phyloP scores from a whole-genome alignment of 164 flowering plant species.

The Tetrastigma voinierianum region DNA sequence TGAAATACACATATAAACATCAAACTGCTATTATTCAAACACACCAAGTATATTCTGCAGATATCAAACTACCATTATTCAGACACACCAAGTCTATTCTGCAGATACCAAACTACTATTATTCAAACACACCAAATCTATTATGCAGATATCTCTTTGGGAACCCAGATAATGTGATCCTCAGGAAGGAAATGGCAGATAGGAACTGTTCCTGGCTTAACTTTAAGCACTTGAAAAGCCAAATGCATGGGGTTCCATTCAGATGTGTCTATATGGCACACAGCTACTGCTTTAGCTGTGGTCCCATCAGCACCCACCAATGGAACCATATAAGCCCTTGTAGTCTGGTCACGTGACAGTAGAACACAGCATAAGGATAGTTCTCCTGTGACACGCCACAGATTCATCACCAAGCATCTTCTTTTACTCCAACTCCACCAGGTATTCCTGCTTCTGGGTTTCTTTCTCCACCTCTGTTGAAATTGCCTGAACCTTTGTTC shows the following conservation, averaged over 20 bases:
- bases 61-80: no score
- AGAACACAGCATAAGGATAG: conserved; percentile 43
- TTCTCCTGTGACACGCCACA: conserved; percentile 46
- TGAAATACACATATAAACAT: no score
- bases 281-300: conserved; percentile 36
- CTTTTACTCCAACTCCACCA: conserved; percentile 24
- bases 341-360: conserved; percentile 34
- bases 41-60: not conserved
- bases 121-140: no score
- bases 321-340: conserved; percentile 31
- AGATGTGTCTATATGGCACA: conserved; percentile 47
- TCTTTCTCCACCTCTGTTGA: conserved; percentile 40
- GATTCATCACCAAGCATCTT: conserved; percentile 19
- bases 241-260: conserved; percentile 53
- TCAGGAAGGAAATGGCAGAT: conserved; percentile 57
- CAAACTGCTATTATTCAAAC: not conserved
- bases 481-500: conserved; percentile 27
- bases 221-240: conserved; percentile 49
- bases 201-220: conserved; percentile 45
- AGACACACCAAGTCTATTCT: no score
- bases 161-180: conserved; percentile 41
- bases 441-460: conserved; percentile 27
- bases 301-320: conserved; percentile 40
- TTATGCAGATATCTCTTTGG: conserved; percentile 18
- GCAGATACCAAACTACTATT: no score